A percentile compares a stretch with the other conserved stretches of the same genome.
Evolutionary conservation across 805 yeast genomes (phyloP).

Genomic region (Candida xyloterini): DNA sequence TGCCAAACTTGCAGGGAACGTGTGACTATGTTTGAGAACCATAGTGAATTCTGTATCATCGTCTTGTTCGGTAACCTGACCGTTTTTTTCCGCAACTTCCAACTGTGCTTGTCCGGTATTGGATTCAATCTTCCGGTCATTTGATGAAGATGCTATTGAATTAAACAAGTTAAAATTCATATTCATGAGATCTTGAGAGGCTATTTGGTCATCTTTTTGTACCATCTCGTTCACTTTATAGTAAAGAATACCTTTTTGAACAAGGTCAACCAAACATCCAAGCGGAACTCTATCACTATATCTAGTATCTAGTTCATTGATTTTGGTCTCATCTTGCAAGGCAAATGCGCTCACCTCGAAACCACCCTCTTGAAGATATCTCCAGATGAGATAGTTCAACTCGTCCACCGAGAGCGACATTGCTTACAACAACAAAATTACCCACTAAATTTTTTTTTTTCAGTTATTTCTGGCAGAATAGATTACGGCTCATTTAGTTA

Average conservation of each 20-base stretch:
- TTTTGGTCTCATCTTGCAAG: constrained; percentile 67
- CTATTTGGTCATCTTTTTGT: constrained; percentile 11
- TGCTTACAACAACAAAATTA: constrained; percentile 3
- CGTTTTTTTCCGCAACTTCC: neutral
- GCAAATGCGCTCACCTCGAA: constrained; percentile 76
- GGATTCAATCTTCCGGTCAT: constrained; percentile 9
- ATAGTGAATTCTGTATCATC: constrained; percentile 31
- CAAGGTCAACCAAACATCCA: constrained; percentile 76
- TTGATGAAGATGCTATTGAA: constrained; percentile 36
- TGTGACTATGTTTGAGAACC: constrained; percentile 37
- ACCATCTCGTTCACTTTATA: constrained; percentile 64
- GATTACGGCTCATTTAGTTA: constrained; percentile 5
- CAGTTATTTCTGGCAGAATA: constrained; percentile 5
- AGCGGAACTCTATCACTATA: constrained; percentile 57
- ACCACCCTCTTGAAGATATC: constrained; percentile 86
- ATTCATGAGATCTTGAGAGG: constrained; percentile 26
- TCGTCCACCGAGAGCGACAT: constrained; percentile 85
- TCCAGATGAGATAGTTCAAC: constrained; percentile 87
- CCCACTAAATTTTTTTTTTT: constrained; percentile 9
- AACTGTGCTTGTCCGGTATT: constrained; percentile 2
- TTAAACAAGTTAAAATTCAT: constrained; percentile 49
- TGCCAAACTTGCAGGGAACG: constrained; percentile 43
- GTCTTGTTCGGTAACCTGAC: neutral
- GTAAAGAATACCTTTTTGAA: constrained; percentile 83
- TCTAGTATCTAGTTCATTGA: constrained; percentile 52